phyloP scores from a whole-genome alignment of 2,329 filamentous ascomycete species.

The Cercospora nicotianae region DNA sequence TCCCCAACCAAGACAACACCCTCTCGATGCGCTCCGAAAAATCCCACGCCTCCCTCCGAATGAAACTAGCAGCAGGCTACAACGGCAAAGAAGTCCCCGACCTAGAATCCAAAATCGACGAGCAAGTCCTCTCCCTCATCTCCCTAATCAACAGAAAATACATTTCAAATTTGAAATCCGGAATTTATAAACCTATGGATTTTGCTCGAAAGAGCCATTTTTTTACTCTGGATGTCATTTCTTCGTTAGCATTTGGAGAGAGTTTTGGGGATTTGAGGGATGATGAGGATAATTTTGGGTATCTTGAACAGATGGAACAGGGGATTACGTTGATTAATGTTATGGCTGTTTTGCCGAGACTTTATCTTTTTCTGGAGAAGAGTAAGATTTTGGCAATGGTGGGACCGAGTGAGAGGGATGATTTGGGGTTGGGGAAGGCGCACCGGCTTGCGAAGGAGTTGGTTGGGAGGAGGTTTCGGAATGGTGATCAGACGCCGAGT shows the following conservation, averaged over 20 bases:
- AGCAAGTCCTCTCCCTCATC: conserved; percentile 12
- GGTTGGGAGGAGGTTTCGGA: not conserved
- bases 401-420: conserved; percentile 11
- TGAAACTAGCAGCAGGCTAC: conserved; percentile 17
- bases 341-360: conserved; percentile 11
- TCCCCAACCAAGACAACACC: conserved; percentile 15
- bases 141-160: conserved; percentile 15
- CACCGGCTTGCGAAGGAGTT: conserved; percentile 9
- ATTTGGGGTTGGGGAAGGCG: conserved; percentile 12
- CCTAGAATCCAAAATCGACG: conserved; percentile 11
- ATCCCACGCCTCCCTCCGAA: conserved; percentile 7
- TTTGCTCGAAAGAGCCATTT: conserved; percentile 14
- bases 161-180: not conserved
- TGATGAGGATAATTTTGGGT: conserved; percentile 9
- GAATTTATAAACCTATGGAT: conserved; percentile 13
- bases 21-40: conserved; percentile 12
- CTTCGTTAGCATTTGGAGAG: conserved; percentile 18
- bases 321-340: conserved; percentile 8
- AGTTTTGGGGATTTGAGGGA: conserved; percentile 11
- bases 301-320: conserved; percentile 8
- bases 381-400: conserved; percentile 7
- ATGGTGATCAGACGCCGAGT: not conserved
- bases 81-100: conserved; percentile 16
- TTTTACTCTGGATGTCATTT: conserved; percentile 21
- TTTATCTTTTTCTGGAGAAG: conserved; percentile 16